Percentiles rank a stretch among this genome's conserved stretches.
phyloP scores from a whole-genome alignment of 441 rosid species.

The Corymbia citriodora region DNA sequence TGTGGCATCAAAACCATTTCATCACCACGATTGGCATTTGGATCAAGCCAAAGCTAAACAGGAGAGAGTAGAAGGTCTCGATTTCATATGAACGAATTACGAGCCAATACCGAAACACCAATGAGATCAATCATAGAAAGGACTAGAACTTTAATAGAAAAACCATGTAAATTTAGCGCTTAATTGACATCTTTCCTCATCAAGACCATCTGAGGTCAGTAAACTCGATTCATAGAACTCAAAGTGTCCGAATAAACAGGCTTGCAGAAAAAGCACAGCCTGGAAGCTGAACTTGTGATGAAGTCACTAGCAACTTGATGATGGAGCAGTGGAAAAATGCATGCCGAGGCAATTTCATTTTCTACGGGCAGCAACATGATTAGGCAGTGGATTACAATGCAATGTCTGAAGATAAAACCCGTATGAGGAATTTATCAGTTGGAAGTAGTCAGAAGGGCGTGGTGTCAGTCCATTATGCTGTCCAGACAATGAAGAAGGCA shows the following conservation, averaged over 20 bases:
- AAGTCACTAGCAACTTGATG: neutral
- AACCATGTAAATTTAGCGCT: neutral
- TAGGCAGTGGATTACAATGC: neutral
- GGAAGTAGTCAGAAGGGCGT: neutral
- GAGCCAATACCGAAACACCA: neutral
- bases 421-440: neutral
- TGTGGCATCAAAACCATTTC: constrained; percentile 13
- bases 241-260: neutral
- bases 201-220: neutral
- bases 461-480: neutral
- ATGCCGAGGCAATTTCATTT: neutral
- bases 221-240: neutral
- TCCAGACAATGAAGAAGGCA: neutral
- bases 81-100: neutral
- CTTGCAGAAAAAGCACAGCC: neutral
- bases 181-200: neutral
- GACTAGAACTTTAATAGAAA: neutral
- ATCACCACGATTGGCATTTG: neutral
- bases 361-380: neutral
- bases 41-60: neutral
- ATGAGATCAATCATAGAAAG: neutral
- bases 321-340: neutral
- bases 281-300: neutral
- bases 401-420: neutral
- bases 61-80: neutral